Conservation (phyloP, 495 filamentous ascomycete genomes). For the Podospora sp. region DNA sequence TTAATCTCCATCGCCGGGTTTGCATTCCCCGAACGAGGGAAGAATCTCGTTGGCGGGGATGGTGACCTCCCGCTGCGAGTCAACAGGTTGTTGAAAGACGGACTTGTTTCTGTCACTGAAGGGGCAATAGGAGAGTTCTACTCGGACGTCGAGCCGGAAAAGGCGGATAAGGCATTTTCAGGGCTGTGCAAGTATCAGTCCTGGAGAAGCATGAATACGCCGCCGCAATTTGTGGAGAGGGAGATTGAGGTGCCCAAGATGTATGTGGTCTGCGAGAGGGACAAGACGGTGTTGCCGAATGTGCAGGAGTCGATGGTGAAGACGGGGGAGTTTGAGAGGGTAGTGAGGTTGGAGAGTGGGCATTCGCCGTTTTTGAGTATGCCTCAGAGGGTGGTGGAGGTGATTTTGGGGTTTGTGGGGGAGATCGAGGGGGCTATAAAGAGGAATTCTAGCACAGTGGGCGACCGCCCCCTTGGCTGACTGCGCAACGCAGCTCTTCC, state of each 20-base stretch:
- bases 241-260: conserved; percentile 6
- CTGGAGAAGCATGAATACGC: neutral
- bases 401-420: neutral
- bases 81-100: neutral
- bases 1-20: conserved; percentile 3
- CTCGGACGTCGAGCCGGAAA: neutral
- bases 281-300: neutral
- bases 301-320: conserved; percentile 6
- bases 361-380: conserved; percentile 15
- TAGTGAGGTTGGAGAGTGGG: conserved; percentile 13
- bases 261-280: conserved; percentile 17
- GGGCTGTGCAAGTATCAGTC: conserved; percentile 9
- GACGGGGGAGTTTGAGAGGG: conserved; percentile 11
- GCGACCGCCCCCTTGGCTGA: no score
- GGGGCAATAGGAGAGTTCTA: conserved; percentile 10
- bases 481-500: no score
- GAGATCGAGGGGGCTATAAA: no score
- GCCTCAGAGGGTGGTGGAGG: conserved; percentile 5
- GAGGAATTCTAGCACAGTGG: no score
- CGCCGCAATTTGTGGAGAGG: conserved; percentile 5
- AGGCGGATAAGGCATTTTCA: neutral
- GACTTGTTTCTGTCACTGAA: neutral
- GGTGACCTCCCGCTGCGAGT: neutral
- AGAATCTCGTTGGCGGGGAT: neutral
- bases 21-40: conserved; percentile 3